Base-by-base conservation (phyloP, 192 early-diverging fungal genomes). In the Borealophlyctis nickersoniae region DNA sequence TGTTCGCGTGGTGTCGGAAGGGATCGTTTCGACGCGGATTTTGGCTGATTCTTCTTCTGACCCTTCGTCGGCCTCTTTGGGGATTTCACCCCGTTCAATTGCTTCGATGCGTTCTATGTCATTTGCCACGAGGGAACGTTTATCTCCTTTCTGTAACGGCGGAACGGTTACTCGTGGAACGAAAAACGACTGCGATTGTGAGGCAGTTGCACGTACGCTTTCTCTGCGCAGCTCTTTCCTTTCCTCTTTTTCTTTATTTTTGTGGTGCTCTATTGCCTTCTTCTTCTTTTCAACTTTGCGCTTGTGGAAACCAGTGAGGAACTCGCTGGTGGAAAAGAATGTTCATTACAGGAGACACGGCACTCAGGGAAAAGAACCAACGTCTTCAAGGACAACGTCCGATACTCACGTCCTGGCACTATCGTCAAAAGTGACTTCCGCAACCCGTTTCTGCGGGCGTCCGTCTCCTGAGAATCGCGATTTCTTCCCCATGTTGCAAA, bases 261-360 rank as follows among this genome's bases (percentile, higher is more conserved):
- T 65, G 26, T 55, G 56, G n/a, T 68, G 24, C 32, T 70, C 73
- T 23, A 64, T 52, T 24, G 67, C 60, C 52, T 49, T 49, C 52
- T 76, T 75, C 23, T 74, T 76, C 51, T 55, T 49, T 23, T 72
- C 74, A 3, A 74, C 64, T 27, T 80, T 80, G 16, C 78, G 63
- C 50, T 77, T 77, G 45, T 77, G 74, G 75, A 80, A 80, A 19
- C 78, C 78, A 24, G 78, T 80, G 36, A 80, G 50, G 57, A 60
- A 80, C 34, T 80, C 70, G 49, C 78, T 75, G 11, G 11, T 48
- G 45, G 45, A n/a, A 48, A n/a, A n/a, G n/a, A n/a, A n/a, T n/a
- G n/a, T n/a, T n/a, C n/a, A n/a, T n/a, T n/a, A n/a, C n/a, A n/a
- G n/a, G n/a, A n/a, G n/a, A n/a, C n/a, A n/a, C n/a, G n/a, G n/a